Base-by-base conservation (phyloP, 352 stramenopile species). In the Pythium vanterpoolii region DNA sequence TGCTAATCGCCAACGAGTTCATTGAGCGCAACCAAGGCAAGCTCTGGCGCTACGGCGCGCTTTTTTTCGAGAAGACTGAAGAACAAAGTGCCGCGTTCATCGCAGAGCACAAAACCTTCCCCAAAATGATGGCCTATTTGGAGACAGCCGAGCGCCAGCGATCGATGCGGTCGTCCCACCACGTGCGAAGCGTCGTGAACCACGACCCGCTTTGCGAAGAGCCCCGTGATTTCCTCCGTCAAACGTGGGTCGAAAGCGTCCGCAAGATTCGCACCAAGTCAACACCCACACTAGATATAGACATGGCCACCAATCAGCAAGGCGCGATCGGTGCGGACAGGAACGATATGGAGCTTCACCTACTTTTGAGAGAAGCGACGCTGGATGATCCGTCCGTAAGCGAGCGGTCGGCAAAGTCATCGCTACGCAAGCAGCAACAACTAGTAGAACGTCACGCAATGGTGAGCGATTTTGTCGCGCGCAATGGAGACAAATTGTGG, bases 1-100 rank as follows among this genome's bases (percentile, higher is more conserved):
- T 87, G 34, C 76, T 86, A 18, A 78, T 89, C 31, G 79, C 79
- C 14, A 86, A 80, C 21, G 79, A 89, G 67, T 89, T 89, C 44
- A 60, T 87, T 21, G 71, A 89, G 55, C 76, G 76, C 47, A 89
- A 89, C 67, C 73, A 83, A 26, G 77, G 75, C 23, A 74, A 77
- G 6, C 53, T 89, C 10, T 87, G 79, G 77, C 75, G 77, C 7
- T 89, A 87, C 53, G 79, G 77, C 24, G 69, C 73, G 18, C 70
- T 83, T n/a, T 89, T 89, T 68, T 72, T 77, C 3, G 71, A 73
- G 31, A 87, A 85, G 63, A 79, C 71, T 33, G 66, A 86, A 26
- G 62, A 79, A 13, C 73, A 89, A 53, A 71, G 73, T n/a, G 73
- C 74, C 31, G 69, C 83, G 58, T 85, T 81, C 55, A 86, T 89